A percentile compares a stretch with the other conserved stretches of the same genome.
Conservation (phyloP, 129 eudicot genomes). For the Arctium lappa region DNA sequence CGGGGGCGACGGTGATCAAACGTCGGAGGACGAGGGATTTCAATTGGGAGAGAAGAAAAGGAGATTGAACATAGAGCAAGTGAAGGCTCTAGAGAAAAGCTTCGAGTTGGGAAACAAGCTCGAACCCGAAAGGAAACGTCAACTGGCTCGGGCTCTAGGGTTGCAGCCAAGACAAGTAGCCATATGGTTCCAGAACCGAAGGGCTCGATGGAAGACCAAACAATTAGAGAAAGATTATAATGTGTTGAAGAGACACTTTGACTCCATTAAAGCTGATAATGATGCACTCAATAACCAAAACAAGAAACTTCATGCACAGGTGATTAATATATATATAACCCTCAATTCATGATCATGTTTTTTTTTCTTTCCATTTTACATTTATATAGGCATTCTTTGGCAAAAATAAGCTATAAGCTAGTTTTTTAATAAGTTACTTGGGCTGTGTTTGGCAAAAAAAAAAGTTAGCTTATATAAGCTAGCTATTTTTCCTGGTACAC, state of each 20-base stretch:
- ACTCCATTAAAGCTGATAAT: constrained; percentile 74
- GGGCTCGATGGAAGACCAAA: constrained; percentile 93
- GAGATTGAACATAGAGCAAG: constrained; percentile 74
- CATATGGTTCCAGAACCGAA: constrained; percentile 88
- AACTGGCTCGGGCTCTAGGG: constrained; percentile 78
- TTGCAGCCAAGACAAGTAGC: constrained; percentile 89
- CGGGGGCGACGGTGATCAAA: constrained; percentile 42
- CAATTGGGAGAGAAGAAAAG: constrained; percentile 83
- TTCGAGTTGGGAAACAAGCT: constrained; percentile 76
- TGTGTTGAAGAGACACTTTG: constrained; percentile 70
- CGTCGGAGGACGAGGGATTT: constrained; percentile 71
- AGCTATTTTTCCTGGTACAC: too few relatives aligned
- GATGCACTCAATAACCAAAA: constrained; percentile 65
- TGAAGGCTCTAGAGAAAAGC: constrained; percentile 82
- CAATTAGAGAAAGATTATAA: constrained; percentile 79
- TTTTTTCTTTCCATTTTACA: too few relatives aligned
- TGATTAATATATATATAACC: background rate
- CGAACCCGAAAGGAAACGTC: constrained; percentile 79
- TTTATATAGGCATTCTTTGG: too few relatives aligned
- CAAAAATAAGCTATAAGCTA: too few relatives aligned
- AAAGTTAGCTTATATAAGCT: too few relatives aligned
- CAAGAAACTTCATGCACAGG: constrained; percentile 85
- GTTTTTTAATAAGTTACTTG: too few relatives aligned
- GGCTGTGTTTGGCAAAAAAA: too few relatives aligned
- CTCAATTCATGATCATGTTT: background rate